These are phyloP conservation scores for Litsea cubeba DNA, from an alignment of 164 flowering plant species.

Conservation along the genomic window DNA sequence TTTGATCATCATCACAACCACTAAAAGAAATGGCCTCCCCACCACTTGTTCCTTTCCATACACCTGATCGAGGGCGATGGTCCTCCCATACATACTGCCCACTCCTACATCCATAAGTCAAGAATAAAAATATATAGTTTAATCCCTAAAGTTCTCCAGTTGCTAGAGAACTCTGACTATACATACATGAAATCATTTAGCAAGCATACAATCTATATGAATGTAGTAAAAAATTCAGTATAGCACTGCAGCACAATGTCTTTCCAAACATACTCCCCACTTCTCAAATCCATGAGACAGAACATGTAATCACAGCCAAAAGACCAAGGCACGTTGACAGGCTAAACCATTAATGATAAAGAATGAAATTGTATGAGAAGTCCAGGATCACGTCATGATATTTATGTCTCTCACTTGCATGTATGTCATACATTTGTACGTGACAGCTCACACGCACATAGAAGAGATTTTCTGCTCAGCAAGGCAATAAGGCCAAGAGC, in stretches of 20 bases:
- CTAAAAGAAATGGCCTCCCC: constrained; percentile 84
- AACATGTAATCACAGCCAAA: background rate
- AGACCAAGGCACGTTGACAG: too few relatives aligned
- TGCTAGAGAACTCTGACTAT: background rate
- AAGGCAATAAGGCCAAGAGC: too few relatives aligned
- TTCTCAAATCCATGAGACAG: background rate
- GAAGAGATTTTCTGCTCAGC: too few relatives aligned
- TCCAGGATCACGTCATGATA: background rate
- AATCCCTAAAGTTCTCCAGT: background rate
- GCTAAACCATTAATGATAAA: background rate
- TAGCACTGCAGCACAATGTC: background rate
- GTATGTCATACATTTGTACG: background rate
- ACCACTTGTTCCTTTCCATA: constrained; percentile 82
- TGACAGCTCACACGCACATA: too few relatives aligned
- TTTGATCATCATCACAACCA: constrained; percentile 90
- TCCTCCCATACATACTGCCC: constrained; percentile 90
- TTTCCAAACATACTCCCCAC: background rate
- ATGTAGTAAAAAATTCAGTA: background rate
- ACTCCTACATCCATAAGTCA: constrained; percentile 29
- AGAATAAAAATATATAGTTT: background rate
- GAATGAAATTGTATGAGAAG: background rate
- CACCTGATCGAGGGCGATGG: constrained; percentile 76
- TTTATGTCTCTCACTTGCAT: background rate
- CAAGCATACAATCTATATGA: background rate
- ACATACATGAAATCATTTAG: background rate